phyloP scores from a whole-genome alignment of 1,284 basidiomycete species.

The Cryptococcus amylolentus region DNA sequence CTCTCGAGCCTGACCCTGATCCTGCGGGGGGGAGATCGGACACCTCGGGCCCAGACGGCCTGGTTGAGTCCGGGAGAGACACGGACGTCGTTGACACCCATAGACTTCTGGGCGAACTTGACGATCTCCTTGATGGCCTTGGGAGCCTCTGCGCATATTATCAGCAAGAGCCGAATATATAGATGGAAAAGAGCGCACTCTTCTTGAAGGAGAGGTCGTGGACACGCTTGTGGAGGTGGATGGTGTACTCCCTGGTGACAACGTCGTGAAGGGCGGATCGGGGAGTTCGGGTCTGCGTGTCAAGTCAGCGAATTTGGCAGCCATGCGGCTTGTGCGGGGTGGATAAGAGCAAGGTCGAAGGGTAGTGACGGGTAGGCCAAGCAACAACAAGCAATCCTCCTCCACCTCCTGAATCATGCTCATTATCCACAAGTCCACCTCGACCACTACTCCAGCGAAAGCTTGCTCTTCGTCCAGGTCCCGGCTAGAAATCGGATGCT shows the following conservation, averaged over 20 bases:
- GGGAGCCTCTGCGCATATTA: conserved; percentile 59
- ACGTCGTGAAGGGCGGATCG: conserved; percentile 93
- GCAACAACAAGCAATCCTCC: not conserved
- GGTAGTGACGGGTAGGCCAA: not conserved
- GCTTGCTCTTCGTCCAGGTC: not conserved
- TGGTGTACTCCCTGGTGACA: conserved; percentile 93
- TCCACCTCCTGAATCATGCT: not conserved
- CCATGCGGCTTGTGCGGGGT: not conserved
- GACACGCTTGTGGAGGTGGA: conserved; percentile 90
- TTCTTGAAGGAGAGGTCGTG: conserved; percentile 91
- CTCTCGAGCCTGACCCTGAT: conserved; percentile 88
- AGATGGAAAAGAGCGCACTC: conserved; percentile 51
- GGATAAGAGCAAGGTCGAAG: not conserved
- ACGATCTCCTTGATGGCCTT: conserved; percentile 89
- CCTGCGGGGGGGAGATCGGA: conserved; percentile 86
- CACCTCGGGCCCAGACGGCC: conserved; percentile 74
- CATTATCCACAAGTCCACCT: not conserved
- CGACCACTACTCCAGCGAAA: not conserved
- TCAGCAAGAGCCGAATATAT: not conserved
- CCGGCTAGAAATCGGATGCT: conserved; percentile 5
- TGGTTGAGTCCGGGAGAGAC: conserved; percentile 92
- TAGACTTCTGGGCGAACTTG: conserved; percentile 82
- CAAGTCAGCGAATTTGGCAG: conserved; percentile 2
- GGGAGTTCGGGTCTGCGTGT: conserved; percentile 70
- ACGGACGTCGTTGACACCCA: conserved; percentile 90